A percentile compares a stretch with the other conserved stretches of the same genome.
phyloP scores from a whole-genome alignment of 768 basidiomycete species.

The Termitomyces sp. region DNA sequence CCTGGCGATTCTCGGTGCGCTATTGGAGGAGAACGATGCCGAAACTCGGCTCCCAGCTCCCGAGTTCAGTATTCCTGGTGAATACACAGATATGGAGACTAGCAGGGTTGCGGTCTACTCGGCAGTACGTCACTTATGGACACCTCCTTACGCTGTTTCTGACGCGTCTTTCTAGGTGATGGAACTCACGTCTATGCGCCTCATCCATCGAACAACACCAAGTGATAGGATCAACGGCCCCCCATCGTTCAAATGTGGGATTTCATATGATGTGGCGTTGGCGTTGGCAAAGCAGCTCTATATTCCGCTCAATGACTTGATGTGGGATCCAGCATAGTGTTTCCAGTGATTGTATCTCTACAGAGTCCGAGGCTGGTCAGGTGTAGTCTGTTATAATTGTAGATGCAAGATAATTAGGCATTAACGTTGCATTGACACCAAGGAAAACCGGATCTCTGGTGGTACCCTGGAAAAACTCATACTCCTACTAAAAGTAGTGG shows the following conservation, averaged over 20 bases:
- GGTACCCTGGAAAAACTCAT: no score
- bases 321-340: slow-evolving; percentile 57
- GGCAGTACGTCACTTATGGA: slow-evolving; percentile 40
- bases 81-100: slow-evolving; percentile 78
- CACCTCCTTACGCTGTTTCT: neutral
- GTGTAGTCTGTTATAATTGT: no score
- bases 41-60: slow-evolving; percentile 41
- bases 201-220: slow-evolving; percentile 62
- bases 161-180: slow-evolving; percentile 43
- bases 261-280: slow-evolving; percentile 56
- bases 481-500: no score
- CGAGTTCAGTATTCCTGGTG: slow-evolving; percentile 57
- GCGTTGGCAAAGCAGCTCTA: slow-evolving; percentile 56
- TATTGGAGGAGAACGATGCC: slow-evolving; percentile 70
- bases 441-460: no score
- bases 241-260: slow-evolving; percentile 69
- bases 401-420: no score
- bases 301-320: slow-evolving; percentile 57
- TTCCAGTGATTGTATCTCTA: neutral
- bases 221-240: slow-evolving; percentile 65
- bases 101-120: slow-evolving; percentile 54
- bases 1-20: slow-evolving; percentile 57
- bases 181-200: slow-evolving; percentile 60
- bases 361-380: neutral
- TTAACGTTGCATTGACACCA: no score